Base-by-base conservation (phyloP, 163 green algal genomes). In the Scenedesmus sp. region DNA sequence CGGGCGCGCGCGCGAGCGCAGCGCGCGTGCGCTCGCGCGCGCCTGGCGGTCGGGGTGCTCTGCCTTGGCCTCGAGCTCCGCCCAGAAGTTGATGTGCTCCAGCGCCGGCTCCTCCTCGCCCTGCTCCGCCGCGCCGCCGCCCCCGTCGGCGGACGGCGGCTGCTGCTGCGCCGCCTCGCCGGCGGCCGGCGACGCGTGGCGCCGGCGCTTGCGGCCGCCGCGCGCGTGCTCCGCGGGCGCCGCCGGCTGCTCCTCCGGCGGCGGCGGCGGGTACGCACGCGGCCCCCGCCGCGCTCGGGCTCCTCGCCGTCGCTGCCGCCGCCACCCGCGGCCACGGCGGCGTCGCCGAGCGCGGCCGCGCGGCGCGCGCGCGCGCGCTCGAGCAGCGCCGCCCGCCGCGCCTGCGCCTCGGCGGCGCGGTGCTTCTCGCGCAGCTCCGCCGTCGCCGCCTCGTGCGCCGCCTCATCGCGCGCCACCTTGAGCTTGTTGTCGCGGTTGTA, bases 381-480 rank as follows among this genome's bases (percentile, higher is more conserved):
- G 53, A 90, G 48, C 56, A 94, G 86, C 36, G 82, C 44, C 39
- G 82, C 57, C 14, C 83, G 83, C 1, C 90, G 76, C 57, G 78
- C 78, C 70, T 93, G 84, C 1, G 82, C 57, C 36, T 95, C 91
- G 9, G 84, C 89, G 54, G 87, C 75, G 22, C 53, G 48, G 45
- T 89, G 79, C 31, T 86, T 84, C 60, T 88, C 84, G 10, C 71
- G 63, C 6, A 79, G 63, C 57, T 84, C 77, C 7, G 83, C 84
- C 63, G 91, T 81, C 34, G 88, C 77, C 50, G 88, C 85, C 57
- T 86, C 81, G 1, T 85, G 78, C 56, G 84, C 83, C 5, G 84
- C 89, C 67, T 97, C 92, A 63, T 97, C 93, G 65, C 87, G 76
- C 4, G 86, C 80, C 0, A 97, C 93, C 53, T 96, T 96, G n/a